Base-by-base conservation (phyloP, 2,329 filamentous ascomycete species). In the Fusarium armeniacum region DNA sequence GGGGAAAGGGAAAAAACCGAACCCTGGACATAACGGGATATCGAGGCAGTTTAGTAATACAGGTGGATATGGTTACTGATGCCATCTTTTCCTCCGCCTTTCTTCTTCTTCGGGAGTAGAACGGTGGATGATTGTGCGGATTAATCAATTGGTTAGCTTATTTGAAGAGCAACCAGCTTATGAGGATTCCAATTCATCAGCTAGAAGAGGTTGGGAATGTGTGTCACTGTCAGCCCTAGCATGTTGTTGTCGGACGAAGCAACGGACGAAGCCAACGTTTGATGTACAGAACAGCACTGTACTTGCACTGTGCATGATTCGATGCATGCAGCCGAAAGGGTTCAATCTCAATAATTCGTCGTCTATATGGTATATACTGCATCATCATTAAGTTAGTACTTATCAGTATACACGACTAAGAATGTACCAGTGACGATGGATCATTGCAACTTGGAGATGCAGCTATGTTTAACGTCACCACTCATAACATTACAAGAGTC, bases 141-240 rank as follows among this genome's bases (percentile, higher is more conserved):
- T 49, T 49, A 28, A 47, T 30, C 57, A 40, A 46, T 62, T 45
- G 20, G 44, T 58, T 52, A 52, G 24, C 32, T 40, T 16, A 10
- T 12, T 51, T 40, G 22, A 33, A 52, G 56, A 67, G 33, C 52
- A 58, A 33, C 32, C 44, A 62, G 38, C 35, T 51, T 32, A 26
- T 24, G 16, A n/a, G 26, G 22, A 52, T 35, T 26, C 38, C 33
- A 46, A 59, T 65, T 35, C 43, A 53, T 44, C 53, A 58, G 43
- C 32, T 28, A 55, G 56, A 35, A 40, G 30, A 49, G 60, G 65
- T 56, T 45, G 46, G 58, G 58, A 58, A 57, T 47, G 53, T 65
- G 46, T 65, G 61, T 49, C 22, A 64, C 49, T 36, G 67, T 73
- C 70, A 73, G 70, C 70, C 70, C 70, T 73, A 73, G 59, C 28